Conservation (phyloP, 768 basidiomycete species). For the Podaxis sp. region DNA sequence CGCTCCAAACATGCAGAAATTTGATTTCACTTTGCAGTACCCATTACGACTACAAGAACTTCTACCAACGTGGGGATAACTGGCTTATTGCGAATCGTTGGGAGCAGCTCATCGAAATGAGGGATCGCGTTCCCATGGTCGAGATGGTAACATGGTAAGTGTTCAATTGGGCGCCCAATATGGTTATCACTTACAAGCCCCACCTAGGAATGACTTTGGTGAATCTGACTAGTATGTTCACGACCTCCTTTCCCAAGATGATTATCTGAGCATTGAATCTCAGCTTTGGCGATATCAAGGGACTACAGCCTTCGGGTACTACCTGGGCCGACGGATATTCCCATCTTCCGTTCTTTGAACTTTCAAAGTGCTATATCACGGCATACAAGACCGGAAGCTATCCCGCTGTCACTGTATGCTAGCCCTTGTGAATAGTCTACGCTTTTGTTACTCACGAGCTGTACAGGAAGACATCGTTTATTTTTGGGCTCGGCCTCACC, state of each 20-base stretch:
- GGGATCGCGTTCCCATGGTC: slow-evolving; percentile 52
- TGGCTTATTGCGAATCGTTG: slow-evolving; percentile 70
- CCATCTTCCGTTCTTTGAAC: slow-evolving; percentile 57
- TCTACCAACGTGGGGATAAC: slow-evolving; percentile 63
- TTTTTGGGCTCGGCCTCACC: slow-evolving; percentile 68
- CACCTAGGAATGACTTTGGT: slow-evolving; percentile 67
- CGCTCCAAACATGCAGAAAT: too few species aligned
- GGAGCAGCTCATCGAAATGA: slow-evolving; percentile 65
- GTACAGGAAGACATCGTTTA: slow-evolving; percentile 46
- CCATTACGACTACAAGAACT: slow-evolving; percentile 61
- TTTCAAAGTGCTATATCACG: slow-evolving; percentile 63
- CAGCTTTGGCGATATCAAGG: slow-evolving; percentile 61
- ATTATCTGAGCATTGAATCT: background rate
- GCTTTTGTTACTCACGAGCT: background rate
- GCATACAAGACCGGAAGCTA: slow-evolving; percentile 69
- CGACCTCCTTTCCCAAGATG: background rate
- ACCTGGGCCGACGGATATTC: slow-evolving; percentile 44
- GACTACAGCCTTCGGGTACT: slow-evolving; percentile 42
- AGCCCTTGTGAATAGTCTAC: slow-evolving; percentile 20
- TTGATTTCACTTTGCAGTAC: slow-evolving; percentile 37
- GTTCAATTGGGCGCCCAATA: background rate
- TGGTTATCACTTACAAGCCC: background rate
- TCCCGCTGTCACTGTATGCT: slow-evolving; percentile 54
- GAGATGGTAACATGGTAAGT: slow-evolving; percentile 70
- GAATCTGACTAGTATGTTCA: slow-evolving; percentile 65